Conservation (phyloP, 805 yeast genomes). For the Starmerella ratchasimensis region DNA sequence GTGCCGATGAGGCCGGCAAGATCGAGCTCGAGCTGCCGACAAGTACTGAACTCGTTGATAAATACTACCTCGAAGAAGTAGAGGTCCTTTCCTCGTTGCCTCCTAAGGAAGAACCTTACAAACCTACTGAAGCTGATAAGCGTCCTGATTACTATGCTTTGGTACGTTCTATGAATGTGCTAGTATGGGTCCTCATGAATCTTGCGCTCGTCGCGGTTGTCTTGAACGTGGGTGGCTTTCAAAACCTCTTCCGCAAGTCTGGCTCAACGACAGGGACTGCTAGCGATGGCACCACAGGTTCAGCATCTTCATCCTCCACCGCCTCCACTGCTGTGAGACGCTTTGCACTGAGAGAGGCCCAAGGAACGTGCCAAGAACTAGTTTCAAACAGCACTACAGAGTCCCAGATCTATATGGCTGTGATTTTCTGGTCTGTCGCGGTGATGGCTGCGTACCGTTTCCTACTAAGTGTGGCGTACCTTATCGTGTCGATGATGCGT, state of each 20-base stretch:
- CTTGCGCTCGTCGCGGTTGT: constrained; percentile 72
- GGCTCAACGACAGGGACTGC: too few relatives aligned
- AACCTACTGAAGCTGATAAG: constrained; percentile 34
- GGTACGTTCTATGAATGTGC: constrained; percentile 75
- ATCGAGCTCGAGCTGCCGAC: constrained; percentile 64
- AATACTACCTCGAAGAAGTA: constrained; percentile 51
- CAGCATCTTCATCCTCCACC: constrained; percentile 12
- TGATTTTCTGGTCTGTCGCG: constrained; percentile 87
- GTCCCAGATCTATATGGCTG: constrained; percentile 49
- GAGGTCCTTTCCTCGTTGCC: constrained; percentile 35
- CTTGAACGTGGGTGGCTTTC: constrained; percentile 66
- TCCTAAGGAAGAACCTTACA: constrained; percentile 25
- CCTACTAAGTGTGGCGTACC: constrained; percentile 53
- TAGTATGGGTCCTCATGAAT: constrained; percentile 80
- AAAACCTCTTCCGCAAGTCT: constrained; percentile 21
- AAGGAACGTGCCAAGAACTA: constrained; percentile 17
- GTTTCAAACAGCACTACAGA: constrained; percentile 26
- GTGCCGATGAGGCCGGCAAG: constrained; percentile 49
- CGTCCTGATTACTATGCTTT: constrained; percentile 80
- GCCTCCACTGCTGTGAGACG: background rate
- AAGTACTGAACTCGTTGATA: constrained; percentile 61
- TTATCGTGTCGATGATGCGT: constrained; percentile 29
- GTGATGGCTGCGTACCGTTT: constrained; percentile 75
- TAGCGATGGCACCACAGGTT: constrained; percentile 24
- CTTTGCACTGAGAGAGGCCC: constrained; percentile 1